phyloP scores from a whole-genome alignment of 2,329 filamentous ascomycete genomes.

The Claviceps fusiformis region DNA sequence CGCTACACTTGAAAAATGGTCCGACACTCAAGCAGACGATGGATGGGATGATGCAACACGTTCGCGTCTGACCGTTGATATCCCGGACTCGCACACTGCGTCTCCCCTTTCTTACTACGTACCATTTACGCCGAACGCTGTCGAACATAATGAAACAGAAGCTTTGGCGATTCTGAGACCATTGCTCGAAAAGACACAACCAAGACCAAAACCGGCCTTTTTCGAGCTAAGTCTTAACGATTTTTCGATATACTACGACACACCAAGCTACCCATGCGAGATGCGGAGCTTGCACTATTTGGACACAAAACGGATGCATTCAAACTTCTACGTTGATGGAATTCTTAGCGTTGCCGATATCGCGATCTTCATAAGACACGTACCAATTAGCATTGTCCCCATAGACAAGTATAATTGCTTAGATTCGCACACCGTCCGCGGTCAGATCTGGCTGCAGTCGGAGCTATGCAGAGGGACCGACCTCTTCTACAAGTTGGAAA shows the following conservation, averaged over 20 bases:
- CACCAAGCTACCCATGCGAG: slow-evolving; percentile 26
- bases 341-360: slow-evolving; percentile 31
- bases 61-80: background rate
- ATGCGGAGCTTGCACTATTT: slow-evolving; percentile 43
- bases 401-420: slow-evolving; percentile 53
- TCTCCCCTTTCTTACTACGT: slow-evolving; percentile 1
- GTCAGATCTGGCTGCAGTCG: slow-evolving; percentile 53
- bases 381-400: slow-evolving; percentile 45
- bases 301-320: slow-evolving; percentile 20
- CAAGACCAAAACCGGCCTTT: slow-evolving; percentile 12
- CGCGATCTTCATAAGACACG: slow-evolving; percentile 36
- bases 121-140: background rate
- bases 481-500: slow-evolving; percentile 51
- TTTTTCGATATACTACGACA: slow-evolving; percentile 43
- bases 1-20: background rate
- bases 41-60: background rate
- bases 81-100: background rate
- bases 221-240: slow-evolving; percentile 40
- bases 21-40: background rate
- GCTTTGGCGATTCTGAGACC: slow-evolving; percentile 5
- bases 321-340: slow-evolving; percentile 45
- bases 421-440: slow-evolving; percentile 30
- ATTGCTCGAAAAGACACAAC: background rate
- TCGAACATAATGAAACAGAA: background rate
- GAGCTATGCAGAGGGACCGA: slow-evolving; percentile 21